Percentiles rank a stretch among this genome's conserved stretches.
phyloP scores from a whole-genome alignment of 805 yeast genomes.

The Barnettozyma vustinii region DNA sequence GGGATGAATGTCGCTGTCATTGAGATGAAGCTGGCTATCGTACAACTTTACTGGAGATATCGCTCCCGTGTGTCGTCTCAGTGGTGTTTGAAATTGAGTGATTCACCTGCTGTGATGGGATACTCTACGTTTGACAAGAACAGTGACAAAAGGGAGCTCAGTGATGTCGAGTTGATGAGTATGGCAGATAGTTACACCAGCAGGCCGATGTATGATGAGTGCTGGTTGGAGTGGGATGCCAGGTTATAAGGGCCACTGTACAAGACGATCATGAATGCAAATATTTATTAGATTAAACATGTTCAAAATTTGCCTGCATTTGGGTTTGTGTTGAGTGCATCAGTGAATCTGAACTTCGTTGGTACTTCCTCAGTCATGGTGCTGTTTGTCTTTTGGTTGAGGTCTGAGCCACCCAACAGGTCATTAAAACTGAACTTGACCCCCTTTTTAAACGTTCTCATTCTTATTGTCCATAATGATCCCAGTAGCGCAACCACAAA shows the following conservation, averaged over 20 bases:
- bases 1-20: slow-evolving; percentile 64
- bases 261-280: no score
- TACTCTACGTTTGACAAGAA: slow-evolving; percentile 6
- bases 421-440: slow-evolving; percentile 4
- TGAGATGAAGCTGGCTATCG: slow-evolving; percentile 56
- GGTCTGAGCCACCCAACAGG: background rate
- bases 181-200: slow-evolving; percentile 55
- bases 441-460: slow-evolving; percentile 4
- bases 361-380: background rate
- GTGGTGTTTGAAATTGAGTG: slow-evolving; percentile 36
- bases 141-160: slow-evolving; percentile 12
- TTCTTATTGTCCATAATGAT: background rate
- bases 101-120: slow-evolving; percentile 25
- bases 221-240: slow-evolving; percentile 35
- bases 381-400: background rate
- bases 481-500: slow-evolving; percentile 3
- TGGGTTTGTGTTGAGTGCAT: slow-evolving; percentile 2
- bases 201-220: slow-evolving; percentile 46
- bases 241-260: background rate
- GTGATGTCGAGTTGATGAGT: slow-evolving; percentile 45
- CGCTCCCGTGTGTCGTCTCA: slow-evolving; percentile 33
- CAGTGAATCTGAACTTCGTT: background rate
- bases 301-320: background rate
- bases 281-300: no score
- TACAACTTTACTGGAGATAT: slow-evolving; percentile 48